These are phyloP conservation scores for Neonectria faginata DNA, from an alignment of 2,329 filamentous ascomycete species.

Conservation along the genomic window DNA sequence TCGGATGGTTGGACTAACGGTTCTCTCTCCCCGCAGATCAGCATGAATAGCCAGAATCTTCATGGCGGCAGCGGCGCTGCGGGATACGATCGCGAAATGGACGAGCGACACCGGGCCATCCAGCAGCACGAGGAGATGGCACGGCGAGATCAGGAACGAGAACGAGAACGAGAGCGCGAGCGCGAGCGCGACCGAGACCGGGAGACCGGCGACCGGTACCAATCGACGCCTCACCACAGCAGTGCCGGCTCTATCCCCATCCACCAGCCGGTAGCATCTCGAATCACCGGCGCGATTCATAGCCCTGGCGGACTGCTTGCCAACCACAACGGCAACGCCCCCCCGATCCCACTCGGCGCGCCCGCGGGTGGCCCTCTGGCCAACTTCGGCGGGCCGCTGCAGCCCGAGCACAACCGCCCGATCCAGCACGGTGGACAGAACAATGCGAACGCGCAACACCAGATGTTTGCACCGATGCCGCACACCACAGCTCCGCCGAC, in stretches of 20 bases:
- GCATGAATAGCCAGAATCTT: conserved; percentile 62
- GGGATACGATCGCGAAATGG: conserved; percentile 62
- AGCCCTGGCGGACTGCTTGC: conserved; percentile 90
- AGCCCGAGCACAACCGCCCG: conserved; percentile 63
- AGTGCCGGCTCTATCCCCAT: conserved; percentile 89
- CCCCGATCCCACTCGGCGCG: conserved; percentile 64
- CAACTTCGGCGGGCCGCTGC: conserved; percentile 67
- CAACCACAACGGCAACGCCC: conserved; percentile 72
- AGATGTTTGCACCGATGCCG: conserved; percentile 68
- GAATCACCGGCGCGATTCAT: conserved; percentile 84
- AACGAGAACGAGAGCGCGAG: conserved; percentile 75
- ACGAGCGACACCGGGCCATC: conserved; percentile 60
- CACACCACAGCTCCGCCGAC: conserved; percentile 63
- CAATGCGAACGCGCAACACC: conserved; percentile 60
- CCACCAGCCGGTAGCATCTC: conserved; percentile 91
- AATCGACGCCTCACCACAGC: conserved; percentile 81
- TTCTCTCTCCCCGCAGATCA: conserved; percentile 37
- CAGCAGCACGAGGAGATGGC: conserved; percentile 62
- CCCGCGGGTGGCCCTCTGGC: conserved; percentile 61
- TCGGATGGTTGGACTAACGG: conserved; percentile 30
- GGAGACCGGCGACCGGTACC: conserved; percentile 75
- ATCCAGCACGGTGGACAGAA: conserved; percentile 65
- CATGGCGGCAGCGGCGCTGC: conserved; percentile 54
- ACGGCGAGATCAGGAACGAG: conserved; percentile 58
- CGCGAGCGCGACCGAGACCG: conserved; percentile 65